These are phyloP conservation scores for Euphorbia celastroides DNA, from an alignment of 441 rosid species.

Conservation along the genomic window DNA sequence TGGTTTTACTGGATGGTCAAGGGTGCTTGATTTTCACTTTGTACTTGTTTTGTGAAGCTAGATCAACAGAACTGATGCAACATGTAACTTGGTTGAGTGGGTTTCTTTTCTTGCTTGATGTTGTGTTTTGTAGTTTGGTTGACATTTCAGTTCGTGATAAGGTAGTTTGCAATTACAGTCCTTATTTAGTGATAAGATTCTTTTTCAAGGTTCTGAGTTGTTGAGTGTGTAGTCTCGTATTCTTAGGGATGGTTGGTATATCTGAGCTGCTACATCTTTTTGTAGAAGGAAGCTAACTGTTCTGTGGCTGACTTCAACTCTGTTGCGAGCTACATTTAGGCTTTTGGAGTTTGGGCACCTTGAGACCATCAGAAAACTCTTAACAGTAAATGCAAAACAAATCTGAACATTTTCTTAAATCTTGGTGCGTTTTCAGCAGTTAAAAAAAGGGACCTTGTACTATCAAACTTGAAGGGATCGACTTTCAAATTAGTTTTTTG, in stretches of 20 bases:
- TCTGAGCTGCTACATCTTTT: constrained; percentile 33
- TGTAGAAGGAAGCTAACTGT: constrained; percentile 44
- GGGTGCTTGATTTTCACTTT: constrained; percentile 29
- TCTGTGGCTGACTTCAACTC: constrained; percentile 37
- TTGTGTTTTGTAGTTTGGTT: constrained; percentile 21
- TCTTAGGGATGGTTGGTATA: constrained; percentile 37
- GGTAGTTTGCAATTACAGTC: constrained; percentile 39
- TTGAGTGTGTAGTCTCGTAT: constrained; percentile 67
- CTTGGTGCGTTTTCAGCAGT: constrained; percentile 68
- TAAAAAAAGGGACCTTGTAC: constrained; percentile 74
- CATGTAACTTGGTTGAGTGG: constrained; percentile 46
- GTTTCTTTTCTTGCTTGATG: constrained; percentile 53
- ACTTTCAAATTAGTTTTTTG: no score
- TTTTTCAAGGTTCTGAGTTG: constrained; percentile 67
- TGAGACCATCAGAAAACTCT: constrained; percentile 53
- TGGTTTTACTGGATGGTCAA: constrained; percentile 15
- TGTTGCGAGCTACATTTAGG: constrained; percentile 38
- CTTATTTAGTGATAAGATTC: constrained; percentile 53
- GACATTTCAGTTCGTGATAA: constrained; percentile 31
- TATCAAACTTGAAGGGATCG: constrained; percentile 71
- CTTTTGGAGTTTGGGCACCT: constrained; percentile 48
- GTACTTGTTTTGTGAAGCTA: constrained; percentile 59
- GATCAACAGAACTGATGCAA: constrained; percentile 56
- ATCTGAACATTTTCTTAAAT: constrained; percentile 71
- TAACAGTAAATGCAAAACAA: constrained; percentile 49